Base-by-base conservation (phyloP, 2,329 filamentous ascomycete species). In the Anthostomella pinea region DNA sequence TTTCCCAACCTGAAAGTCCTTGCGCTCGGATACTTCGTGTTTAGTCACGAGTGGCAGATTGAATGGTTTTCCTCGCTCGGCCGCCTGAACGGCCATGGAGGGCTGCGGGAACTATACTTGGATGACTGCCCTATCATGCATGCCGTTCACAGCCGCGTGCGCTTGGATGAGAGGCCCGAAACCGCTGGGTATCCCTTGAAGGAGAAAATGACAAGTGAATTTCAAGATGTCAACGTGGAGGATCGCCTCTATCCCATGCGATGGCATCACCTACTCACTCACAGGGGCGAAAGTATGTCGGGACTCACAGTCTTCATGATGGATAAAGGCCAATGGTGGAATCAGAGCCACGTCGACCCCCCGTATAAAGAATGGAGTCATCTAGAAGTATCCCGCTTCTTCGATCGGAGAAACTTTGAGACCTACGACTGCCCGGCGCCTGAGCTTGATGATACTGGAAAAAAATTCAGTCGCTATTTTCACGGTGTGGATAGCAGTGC, bases 31-130 rank as follows among this genome's bases (percentile, higher is more conserved):
- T 64, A 62, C 2, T 67, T 61, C n/a, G 55, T 60, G 3, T 70
- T 75, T 30, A 57, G 59, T 4, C 59, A 70, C 22, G 61, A 70
- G 13, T 65, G 62, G 55, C 69, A 74, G 34, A 47, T 72, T 0
- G 63, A 66, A 6, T 73, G 69, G 69, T 62, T 75, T 4, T 38
- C 65, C 0, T 59, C 58, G 0, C 54, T 73, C 3, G 56, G 48
- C 5, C 11, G 40, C 5, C 31, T 28, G 4, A 56, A 51, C 11
- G 43, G 36, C 3, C 38, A 25, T 2, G 47, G 47, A 0, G 67
- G 66, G 0, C 53, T 74, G 0, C 43, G 61, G 9, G 58, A 66
- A 24, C 47, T 74, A 1, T 60, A 66, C 11, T 51, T 74, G 0
- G 67, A 71, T 26, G 53, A 67, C 36, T 73, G 68, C 34, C 54